phyloP scores from a whole-genome alignment of 768 basidiomycete species.

The Boletus sp. region DNA sequence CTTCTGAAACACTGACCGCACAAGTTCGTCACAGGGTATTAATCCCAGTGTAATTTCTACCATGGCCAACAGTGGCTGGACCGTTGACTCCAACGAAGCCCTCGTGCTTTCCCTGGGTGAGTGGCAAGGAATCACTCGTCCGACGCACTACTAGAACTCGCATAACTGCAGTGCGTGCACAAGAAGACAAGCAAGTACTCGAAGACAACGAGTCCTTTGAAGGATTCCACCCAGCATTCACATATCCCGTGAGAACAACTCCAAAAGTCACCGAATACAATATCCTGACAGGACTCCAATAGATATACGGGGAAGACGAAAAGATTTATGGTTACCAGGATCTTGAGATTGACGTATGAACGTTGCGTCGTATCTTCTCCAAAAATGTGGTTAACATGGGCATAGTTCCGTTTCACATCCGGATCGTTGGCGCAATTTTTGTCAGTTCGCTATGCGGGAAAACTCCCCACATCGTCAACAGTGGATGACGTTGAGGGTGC shows the following conservation, averaged over 20 bases:
- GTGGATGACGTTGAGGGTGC: constrained; percentile 86
- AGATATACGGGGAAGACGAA: constrained; percentile 97
- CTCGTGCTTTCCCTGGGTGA: constrained; percentile 72
- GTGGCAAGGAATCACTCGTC: neutral
- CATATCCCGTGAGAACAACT: constrained; percentile 76
- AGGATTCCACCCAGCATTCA: constrained; percentile 83
- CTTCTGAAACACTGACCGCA: neutral
- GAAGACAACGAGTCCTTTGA: constrained; percentile 56
- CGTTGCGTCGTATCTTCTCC: neutral
- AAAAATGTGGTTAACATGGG: neutral
- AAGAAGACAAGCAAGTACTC: constrained; percentile 57
- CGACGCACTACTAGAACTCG: neutral
- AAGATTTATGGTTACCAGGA: constrained; percentile 93
- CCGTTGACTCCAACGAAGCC: constrained; percentile 74
- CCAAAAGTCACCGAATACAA: neutral
- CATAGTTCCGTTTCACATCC: constrained; percentile 79
- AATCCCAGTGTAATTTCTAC: neutral
- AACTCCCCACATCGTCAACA: constrained; percentile 60
- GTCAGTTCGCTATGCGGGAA: constrained; percentile 60
- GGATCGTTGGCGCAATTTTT: constrained; percentile 82
- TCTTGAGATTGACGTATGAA: constrained; percentile 74
- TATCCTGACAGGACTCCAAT: constrained; percentile 2
- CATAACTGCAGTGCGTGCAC: constrained; percentile 56
- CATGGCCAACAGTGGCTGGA: constrained; percentile 54
- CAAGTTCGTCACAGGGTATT: neutral